These are phyloP conservation scores for Backusella liffmaniae DNA, from an alignment of 192 early-diverging fungal genomes.

Conservation along the genomic window DNA sequence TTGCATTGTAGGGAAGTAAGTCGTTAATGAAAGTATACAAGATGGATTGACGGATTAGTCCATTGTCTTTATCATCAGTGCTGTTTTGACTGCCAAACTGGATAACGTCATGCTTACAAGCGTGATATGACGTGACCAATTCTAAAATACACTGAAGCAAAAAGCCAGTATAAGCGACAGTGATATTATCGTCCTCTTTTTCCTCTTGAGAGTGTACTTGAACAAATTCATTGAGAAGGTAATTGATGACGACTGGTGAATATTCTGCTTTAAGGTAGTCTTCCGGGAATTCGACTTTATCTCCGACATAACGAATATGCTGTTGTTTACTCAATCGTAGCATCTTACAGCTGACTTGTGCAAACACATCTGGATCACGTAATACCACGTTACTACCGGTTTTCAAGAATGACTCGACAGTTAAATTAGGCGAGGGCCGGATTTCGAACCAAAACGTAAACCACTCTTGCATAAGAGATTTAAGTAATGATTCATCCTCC, in stretches of 20 bases:
- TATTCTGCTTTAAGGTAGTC: background rate
- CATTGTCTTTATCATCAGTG: conserved; percentile 35
- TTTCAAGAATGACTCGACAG: conserved; percentile 66
- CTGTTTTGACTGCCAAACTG: conserved; percentile 45
- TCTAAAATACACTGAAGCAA: conserved; percentile 86
- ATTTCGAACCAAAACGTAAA: conserved; percentile 69
- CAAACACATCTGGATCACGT: conserved; percentile 69
- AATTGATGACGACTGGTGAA: conserved; percentile 16
- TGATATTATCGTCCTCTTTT: background rate
- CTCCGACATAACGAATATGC: conserved; percentile 50
- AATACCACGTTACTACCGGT: conserved; percentile 61
- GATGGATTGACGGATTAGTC: conserved; percentile 45
- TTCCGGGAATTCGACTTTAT: background rate
- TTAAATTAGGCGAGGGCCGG: conserved; percentile 60
- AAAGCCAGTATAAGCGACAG: conserved; percentile 62
- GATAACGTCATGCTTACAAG: conserved; percentile 72
- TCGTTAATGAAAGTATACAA: conserved; percentile 64
- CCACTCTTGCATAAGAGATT: conserved; percentile 67
- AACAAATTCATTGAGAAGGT: conserved; percentile 21
- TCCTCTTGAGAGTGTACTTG: conserved; percentile 4
- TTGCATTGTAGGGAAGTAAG: conserved; percentile 55
- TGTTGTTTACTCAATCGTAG: conserved; percentile 52
- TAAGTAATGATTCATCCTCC: conserved; percentile 65
- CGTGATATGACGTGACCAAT: conserved; percentile 78
- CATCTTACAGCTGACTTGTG: conserved; percentile 54